Evolutionary conservation across 768 basidiomycete species (phyloP).

Genomic region (Serendipita vermifera): DNA sequence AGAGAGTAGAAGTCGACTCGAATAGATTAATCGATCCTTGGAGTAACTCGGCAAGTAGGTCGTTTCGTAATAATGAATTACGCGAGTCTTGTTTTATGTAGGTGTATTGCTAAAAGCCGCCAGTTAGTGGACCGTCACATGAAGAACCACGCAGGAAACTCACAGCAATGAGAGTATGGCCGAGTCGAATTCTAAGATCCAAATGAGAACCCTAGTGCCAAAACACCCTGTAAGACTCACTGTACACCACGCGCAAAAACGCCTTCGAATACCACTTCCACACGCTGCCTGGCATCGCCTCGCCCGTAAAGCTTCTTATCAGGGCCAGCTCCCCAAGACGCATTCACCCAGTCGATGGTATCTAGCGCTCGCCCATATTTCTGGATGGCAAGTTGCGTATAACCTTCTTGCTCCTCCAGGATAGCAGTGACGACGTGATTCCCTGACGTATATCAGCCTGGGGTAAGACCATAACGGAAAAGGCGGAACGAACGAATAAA

Average conservation of each 20-base stretch:
- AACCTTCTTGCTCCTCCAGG: slow-evolving; percentile 4
- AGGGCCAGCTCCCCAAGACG: neutral
- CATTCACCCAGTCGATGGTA: slow-evolving; percentile 6
- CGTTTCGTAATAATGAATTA: neutral
- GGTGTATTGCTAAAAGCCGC: neutral
- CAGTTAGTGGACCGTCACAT: neutral
- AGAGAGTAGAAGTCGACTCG: neutral
- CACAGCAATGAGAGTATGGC: slow-evolving; percentile 6
- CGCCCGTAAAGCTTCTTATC: neutral
- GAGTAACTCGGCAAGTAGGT: neutral
- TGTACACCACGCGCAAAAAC: slow-evolving; percentile 5
- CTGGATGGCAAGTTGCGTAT: neutral
- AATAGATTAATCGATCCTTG: slow-evolving; percentile 1
- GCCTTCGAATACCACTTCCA: neutral
- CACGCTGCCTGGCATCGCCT: slow-evolving; percentile 4
- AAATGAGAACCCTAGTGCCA: neutral
- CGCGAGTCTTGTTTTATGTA: slow-evolving; percentile 5
- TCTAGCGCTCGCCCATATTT: slow-evolving; percentile 3
- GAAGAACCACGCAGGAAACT: neutral
- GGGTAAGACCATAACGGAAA: neutral
- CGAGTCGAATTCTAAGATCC: slow-evolving; percentile 4
- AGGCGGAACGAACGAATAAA: neutral
- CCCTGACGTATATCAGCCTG: neutral
- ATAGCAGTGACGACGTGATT: slow-evolving; percentile 2
- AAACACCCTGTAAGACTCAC: slow-evolving; percentile 1